Percentiles rank a stretch among this genome's conserved stretches.
Evolutionary conservation across 129 eudicot genomes (phyloP).

Genomic region (Pulicaria dysenterica): DNA sequence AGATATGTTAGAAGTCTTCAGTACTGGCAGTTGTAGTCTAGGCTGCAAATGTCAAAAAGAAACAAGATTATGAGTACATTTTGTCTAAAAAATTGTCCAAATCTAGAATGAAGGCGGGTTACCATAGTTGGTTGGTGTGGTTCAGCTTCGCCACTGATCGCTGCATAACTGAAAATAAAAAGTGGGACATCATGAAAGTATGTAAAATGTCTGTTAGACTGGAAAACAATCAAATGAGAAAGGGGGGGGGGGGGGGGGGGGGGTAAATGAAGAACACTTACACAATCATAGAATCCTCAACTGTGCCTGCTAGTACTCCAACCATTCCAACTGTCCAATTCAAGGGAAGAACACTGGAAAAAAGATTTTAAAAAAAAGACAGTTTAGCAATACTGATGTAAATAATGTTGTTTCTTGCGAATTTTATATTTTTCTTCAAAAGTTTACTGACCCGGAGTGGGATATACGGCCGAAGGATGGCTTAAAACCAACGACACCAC

Average conservation of each 20-base stretch:
- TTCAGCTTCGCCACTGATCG: conserved; percentile 65
- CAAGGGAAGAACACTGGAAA: conserved; percentile 83
- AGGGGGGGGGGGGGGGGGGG: neutral
- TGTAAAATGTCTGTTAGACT: neutral
- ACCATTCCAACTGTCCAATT: conserved; percentile 98
- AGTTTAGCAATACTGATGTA: neutral
- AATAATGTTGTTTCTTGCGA: neutral
- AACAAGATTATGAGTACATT: conserved; percentile 17
- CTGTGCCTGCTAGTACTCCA: conserved; percentile 88
- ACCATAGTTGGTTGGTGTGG: conserved; percentile 50
- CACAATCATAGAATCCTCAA: conserved; percentile 90
- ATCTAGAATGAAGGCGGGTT: conserved; percentile 11
- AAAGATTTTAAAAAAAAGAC: neutral
- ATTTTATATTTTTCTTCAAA: neutral
- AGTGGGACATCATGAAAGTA: conserved; percentile 5
- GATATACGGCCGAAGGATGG: conserved; percentile 89
- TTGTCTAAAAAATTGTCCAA: conserved; percentile 1
- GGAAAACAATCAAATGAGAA: neutral
- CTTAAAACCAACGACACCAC: conserved; percentile 92
- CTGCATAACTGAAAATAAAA: conserved; percentile 72
- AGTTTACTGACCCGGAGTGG: conserved; percentile 65
- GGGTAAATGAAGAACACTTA: conserved; percentile 39
- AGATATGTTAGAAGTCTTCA: conserved; percentile 50
- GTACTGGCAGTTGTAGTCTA: conserved; percentile 54
- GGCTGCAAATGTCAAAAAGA: conserved; percentile 48